Percentiles rank a stretch among this genome's conserved stretches.
Evolutionary conservation across 2,329 filamentous ascomycete species (phyloP).

Genomic region (Nothophaeocryptopus gaeumannii): DNA sequence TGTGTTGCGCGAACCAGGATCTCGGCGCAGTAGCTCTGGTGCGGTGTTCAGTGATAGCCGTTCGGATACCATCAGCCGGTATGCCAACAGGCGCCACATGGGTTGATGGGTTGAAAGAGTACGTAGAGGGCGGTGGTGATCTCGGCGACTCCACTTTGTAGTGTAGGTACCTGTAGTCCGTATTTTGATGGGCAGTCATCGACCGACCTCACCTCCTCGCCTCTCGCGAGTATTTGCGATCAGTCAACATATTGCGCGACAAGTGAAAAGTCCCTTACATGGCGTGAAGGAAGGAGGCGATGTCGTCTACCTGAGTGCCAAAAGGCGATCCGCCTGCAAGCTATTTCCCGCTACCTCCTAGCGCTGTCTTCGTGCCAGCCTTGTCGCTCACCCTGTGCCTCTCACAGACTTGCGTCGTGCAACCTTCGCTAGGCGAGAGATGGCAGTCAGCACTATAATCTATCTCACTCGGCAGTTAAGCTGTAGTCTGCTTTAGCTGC

Average conservation of each 20-base stretch:
- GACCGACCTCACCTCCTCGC: background rate
- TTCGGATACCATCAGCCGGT: slow-evolving; percentile 3
- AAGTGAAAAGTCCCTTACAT: background rate
- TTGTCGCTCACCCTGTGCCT: slow-evolving; percentile 3
- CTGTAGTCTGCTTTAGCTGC: slow-evolving; percentile 8
- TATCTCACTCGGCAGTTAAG: slow-evolving; percentile 10
- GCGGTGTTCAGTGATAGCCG: background rate
- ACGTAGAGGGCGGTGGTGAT: no score
- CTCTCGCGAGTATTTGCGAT: background rate
- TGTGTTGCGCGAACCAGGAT: slow-evolving; percentile 10
- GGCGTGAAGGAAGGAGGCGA: background rate
- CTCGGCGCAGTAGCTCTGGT: slow-evolving; percentile 6
- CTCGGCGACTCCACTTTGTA: background rate
- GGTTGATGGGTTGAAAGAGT: no score
- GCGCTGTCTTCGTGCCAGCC: no score
- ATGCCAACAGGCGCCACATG: background rate
- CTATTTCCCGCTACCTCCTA: no score
- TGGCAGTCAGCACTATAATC: slow-evolving; percentile 8
- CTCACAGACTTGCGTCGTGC: slow-evolving; percentile 10
- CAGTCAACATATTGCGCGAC: background rate
- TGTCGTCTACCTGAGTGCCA: background rate
- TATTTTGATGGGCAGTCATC: background rate
- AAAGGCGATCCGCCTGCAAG: no score
- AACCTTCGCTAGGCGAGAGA: slow-evolving; percentile 6
- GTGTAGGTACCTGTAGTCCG: background rate